Conservation (phyloP, 805 yeast genomes). For the Hanseniaspora guilliermondii region DNA sequence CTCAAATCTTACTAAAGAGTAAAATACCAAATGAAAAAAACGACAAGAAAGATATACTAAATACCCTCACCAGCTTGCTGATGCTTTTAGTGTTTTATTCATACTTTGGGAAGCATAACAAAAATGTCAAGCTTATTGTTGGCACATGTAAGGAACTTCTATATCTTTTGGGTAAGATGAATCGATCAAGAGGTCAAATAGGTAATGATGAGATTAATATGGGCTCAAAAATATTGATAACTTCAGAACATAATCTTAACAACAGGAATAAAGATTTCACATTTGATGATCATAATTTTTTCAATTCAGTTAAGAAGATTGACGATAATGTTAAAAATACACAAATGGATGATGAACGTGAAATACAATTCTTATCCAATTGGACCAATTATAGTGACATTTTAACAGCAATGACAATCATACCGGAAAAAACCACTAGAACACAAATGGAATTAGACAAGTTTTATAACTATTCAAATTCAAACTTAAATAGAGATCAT, state of each 20-base stretch:
- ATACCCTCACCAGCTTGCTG: not conserved
- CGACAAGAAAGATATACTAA: not conserved
- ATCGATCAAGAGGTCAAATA: not conserved
- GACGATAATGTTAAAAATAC: not conserved
- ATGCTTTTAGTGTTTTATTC: not conserved
- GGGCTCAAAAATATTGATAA: not conserved
- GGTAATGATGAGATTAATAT: too few relatives aligned
- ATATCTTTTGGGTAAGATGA: not conserved
- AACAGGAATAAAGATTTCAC: not conserved
- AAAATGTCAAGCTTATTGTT: not conserved
- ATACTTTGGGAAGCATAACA: constrained; percentile 9
- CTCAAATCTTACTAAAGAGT: not conserved
- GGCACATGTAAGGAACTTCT: constrained; percentile 1
- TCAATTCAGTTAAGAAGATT: not conserved
- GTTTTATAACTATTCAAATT: not conserved
- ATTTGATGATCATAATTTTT: not conserved
- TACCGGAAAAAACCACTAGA: not conserved
- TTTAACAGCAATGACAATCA: constrained; percentile 1
- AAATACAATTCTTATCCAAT: constrained; percentile 1
- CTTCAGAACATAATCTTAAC: not conserved
- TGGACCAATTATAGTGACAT: constrained; percentile 9
- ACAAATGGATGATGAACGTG: not conserved
- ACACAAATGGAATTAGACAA: not conserved
- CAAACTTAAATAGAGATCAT: not conserved
- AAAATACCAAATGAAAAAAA: not conserved